These are phyloP conservation scores for Pisolithus orientalis DNA, from an alignment of 768 basidiomycete genomes.

Conservation along the genomic window DNA sequence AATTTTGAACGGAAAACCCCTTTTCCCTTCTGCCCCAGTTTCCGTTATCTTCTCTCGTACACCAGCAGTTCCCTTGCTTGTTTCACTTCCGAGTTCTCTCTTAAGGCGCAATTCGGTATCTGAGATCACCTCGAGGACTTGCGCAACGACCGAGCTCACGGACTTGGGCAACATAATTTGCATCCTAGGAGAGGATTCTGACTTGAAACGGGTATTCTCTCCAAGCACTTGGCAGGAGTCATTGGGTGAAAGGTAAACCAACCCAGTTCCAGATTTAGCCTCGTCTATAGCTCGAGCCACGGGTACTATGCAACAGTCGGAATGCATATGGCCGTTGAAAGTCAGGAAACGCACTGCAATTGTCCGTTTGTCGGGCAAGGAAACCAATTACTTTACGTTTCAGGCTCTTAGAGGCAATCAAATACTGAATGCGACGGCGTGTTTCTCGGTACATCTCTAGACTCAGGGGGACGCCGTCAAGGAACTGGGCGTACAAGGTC, in stretches of 20 bases:
- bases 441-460: constrained; percentile 85
- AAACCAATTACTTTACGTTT: constrained; percentile 70
- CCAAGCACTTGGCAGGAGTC: constrained; percentile 84
- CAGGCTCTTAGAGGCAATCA: constrained; percentile 89
- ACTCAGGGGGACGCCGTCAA: constrained; percentile 81
- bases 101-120: constrained; percentile 82
- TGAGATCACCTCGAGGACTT: constrained; percentile 84
- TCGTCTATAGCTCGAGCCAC: constrained; percentile 90
- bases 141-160: constrained; percentile 68
- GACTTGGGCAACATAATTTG: constrained; percentile 85
- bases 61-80: constrained; percentile 62
- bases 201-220: constrained; percentile 69
- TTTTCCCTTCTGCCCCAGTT: constrained; percentile 43
- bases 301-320: constrained; percentile 55
- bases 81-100: constrained; percentile 81
- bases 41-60: constrained; percentile 66
- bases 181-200: constrained; percentile 69
- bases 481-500: constrained; percentile 52
- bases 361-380: constrained; percentile 77
- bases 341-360: constrained; percentile 50
- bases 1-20: constrained; percentile 73
- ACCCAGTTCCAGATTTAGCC: constrained; percentile 70
- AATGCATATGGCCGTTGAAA: not conserved
- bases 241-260: constrained; percentile 59
- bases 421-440: constrained; percentile 72